Conservation (phyloP, 1,284 basidiomycete species). For the Boletus coffeatus region DNA sequence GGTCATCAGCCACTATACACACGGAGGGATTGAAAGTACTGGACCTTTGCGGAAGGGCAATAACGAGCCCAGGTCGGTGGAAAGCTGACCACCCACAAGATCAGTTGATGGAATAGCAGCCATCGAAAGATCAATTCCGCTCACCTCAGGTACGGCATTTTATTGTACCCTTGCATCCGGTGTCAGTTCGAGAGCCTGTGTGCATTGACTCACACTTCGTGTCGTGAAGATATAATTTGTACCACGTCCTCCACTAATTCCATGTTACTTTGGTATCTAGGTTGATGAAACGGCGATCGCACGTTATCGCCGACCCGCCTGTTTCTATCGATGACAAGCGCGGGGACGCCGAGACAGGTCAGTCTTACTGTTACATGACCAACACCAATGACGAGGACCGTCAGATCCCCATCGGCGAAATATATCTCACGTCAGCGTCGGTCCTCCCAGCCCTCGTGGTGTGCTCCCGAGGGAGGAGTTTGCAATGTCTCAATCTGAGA, state of each 20-base stretch:
- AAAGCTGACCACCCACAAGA: conserved; percentile 18
- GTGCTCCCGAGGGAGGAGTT: too few species aligned
- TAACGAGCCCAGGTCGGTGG: conserved; percentile 36
- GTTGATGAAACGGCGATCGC: conserved; percentile 19
- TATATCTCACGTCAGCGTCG: background rate
- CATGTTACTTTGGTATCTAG: background rate
- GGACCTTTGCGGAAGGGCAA: conserved; percentile 31
- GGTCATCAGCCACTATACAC: conserved; percentile 2
- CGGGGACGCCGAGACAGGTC: conserved; percentile 2
- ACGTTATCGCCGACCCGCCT: conserved; percentile 33
- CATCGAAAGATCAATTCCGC: background rate
- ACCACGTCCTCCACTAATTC: conserved; percentile 28
- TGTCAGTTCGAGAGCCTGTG: background rate
- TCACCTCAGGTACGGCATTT: conserved; percentile 25
- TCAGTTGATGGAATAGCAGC: background rate
- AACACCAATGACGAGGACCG: conserved; percentile 10
- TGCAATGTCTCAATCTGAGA: too few species aligned
- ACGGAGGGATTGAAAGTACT: background rate
- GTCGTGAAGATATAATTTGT: conserved; percentile 26
- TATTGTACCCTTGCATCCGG: conserved; percentile 18
- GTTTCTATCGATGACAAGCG: conserved; percentile 34
- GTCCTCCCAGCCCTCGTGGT: too few species aligned
- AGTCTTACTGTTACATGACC: too few species aligned
- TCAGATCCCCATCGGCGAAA: conserved; percentile 19
- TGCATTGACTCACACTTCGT: conserved; percentile 19